Conservation (phyloP, 176 grass and related monocot species). For the Carex myosuroides region DNA sequence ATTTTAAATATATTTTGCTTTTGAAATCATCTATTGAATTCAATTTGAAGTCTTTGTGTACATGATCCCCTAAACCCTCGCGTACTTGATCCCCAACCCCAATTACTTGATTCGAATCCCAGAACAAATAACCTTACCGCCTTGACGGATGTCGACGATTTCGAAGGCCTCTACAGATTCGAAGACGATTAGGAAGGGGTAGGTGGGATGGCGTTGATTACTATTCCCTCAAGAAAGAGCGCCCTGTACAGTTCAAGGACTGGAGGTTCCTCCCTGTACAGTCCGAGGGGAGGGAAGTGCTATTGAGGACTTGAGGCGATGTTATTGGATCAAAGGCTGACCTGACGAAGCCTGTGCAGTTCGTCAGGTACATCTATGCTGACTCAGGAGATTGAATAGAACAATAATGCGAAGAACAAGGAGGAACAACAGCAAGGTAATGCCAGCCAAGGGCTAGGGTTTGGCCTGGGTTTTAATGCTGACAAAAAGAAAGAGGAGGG, state of each 20-base stretch:
- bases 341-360: constrained; percentile 7
- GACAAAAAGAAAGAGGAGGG: neutral
- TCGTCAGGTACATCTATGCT: neutral
- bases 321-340: constrained; percentile 3
- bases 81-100: neutral
- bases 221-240: constrained; percentile 44
- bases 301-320: neutral
- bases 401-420: neutral
- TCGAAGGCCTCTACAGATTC: constrained; percentile 62
- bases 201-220: constrained; percentile 59
- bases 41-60: no score
- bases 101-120: neutral
- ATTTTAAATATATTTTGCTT: no score
- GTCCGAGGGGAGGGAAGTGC: constrained; percentile 20
- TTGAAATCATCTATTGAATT: no score
- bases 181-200: constrained; percentile 65
- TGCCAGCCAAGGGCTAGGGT: neutral
- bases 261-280: constrained; percentile 6
- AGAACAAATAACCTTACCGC: neutral
- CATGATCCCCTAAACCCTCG: neutral
- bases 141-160: constrained; percentile 62
- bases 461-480: neutral
- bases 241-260: neutral
- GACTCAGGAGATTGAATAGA: constrained; percentile 11
- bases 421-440: neutral